Conservation (phyloP, 2,329 filamentous ascomycete genomes). For the Neopestalotiopsis sp. region DNA sequence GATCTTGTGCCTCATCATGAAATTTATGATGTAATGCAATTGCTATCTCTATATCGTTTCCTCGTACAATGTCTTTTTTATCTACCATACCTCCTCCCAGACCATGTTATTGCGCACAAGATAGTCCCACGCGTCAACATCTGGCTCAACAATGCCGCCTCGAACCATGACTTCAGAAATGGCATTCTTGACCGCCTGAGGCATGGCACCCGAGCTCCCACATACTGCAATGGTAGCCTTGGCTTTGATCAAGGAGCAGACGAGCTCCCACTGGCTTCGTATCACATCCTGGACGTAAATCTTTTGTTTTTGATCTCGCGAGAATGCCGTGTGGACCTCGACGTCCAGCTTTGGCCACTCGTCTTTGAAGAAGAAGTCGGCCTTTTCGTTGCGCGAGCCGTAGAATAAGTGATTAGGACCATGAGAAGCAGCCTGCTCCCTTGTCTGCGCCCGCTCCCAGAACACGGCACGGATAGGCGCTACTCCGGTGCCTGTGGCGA, state of each 20-base stretch:
- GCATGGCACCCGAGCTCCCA: slow-evolving; percentile 64
- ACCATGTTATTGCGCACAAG: slow-evolving; percentile 42
- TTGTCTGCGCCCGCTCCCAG: slow-evolving; percentile 64
- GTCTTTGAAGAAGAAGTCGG: slow-evolving; percentile 81
- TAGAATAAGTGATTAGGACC: slow-evolving; percentile 69
- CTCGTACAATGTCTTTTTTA: no score
- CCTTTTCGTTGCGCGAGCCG: slow-evolving; percentile 74
- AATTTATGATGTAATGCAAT: background rate
- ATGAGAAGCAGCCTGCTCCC: slow-evolving; percentile 22
- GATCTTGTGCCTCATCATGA: background rate
- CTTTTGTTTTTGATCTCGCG: slow-evolving; percentile 65
- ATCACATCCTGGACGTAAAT: slow-evolving; percentile 63
- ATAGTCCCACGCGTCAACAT: slow-evolving; percentile 43
- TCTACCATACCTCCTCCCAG: slow-evolving; percentile 66
- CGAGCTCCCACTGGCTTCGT: slow-evolving; percentile 43
- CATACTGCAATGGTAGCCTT: slow-evolving; percentile 58
- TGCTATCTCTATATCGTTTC: background rate
- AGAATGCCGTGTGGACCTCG: slow-evolving; percentile 69
- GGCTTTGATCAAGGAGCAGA: slow-evolving; percentile 43
- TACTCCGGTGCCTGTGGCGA: slow-evolving; percentile 86
- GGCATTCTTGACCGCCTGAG: slow-evolving; percentile 56
- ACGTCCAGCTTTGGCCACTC: slow-evolving; percentile 70
- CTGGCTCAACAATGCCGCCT: slow-evolving; percentile 36
- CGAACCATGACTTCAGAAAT: slow-evolving; percentile 54
- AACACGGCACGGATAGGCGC: slow-evolving; percentile 83